phyloP scores from a whole-genome alignment of 192 early-diverging fungal species.

The Allomyces javanicus region DNA sequence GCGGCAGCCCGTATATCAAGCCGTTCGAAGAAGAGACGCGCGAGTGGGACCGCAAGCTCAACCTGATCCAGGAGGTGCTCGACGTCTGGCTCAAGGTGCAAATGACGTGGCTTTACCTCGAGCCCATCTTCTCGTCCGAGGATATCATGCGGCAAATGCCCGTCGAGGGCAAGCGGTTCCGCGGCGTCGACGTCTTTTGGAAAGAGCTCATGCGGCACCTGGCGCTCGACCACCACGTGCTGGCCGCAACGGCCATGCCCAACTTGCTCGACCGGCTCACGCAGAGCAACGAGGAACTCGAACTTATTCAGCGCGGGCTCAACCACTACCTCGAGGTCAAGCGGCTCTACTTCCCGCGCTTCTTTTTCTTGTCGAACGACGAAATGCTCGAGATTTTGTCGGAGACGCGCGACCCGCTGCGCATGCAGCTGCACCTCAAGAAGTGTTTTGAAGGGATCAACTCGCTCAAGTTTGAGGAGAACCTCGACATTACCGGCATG shows the following conservation, averaged over 20 bases:
- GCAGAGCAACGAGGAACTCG: constrained; percentile 68
- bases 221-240: constrained; percentile 87
- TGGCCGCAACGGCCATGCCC: constrained; percentile 79
- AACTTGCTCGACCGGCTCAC: constrained; percentile 91
- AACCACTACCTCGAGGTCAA: constrained; percentile 97
- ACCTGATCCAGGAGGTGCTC: constrained; percentile 83
- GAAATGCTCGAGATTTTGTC: constrained; percentile 99
- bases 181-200: constrained; percentile 93
- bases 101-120: constrained; percentile 98
- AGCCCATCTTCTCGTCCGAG: constrained; percentile 91
- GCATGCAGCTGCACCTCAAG: constrained; percentile 96
- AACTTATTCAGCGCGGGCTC: constrained; percentile 92
- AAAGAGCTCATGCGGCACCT: constrained; percentile 97
- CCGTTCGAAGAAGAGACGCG: constrained; percentile 93
- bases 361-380: constrained; percentile 99
- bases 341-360: constrained; percentile 89
- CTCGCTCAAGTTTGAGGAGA: constrained; percentile 56
- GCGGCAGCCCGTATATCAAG: constrained; percentile 93
- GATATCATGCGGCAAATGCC: constrained; percentile 96
- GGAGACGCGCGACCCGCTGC: constrained; percentile 80
- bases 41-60: constrained; percentile 90
- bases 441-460: constrained; percentile 98
- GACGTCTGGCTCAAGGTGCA: constrained; percentile 99
- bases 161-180: constrained; percentile 81
- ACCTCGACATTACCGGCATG: constrained; percentile 53